Conservation (phyloP, 768 basidiomycete genomes). For the Leccinum pellstonianum region DNA sequence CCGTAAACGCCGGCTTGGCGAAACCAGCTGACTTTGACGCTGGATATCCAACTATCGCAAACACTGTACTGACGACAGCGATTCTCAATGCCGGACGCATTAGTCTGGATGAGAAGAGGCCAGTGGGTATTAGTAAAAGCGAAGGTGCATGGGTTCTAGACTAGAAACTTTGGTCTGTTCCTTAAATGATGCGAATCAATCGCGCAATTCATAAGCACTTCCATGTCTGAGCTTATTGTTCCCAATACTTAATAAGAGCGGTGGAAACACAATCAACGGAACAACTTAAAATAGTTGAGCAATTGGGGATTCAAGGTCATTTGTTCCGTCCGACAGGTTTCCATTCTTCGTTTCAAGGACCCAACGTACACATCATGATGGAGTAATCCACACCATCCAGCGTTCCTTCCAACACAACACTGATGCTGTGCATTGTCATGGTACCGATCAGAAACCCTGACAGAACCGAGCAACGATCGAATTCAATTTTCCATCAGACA, state of each 20-base stretch:
- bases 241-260: background rate
- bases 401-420: background rate
- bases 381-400: background rate
- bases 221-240: background rate
- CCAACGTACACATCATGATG: background rate
- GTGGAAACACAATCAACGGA: background rate
- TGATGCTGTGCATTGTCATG: conserved; percentile 19
- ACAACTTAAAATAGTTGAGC: background rate
- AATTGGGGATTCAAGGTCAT: background rate
- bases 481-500: conserved; percentile 10
- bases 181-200: conserved; percentile 10
- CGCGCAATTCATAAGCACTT: background rate
- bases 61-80: conserved; percentile 84
- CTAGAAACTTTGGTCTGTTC: conserved; percentile 34
- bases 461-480: conserved; percentile 6
- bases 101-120: conserved; percentile 85
- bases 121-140: conserved; percentile 72
- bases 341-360: background rate
- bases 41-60: conserved; percentile 84
- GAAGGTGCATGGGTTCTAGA: conserved; percentile 67
- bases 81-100: conserved; percentile 90
- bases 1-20: conserved; percentile 68
- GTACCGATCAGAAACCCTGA: conserved; percentile 12
- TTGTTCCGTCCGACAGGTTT: background rate
- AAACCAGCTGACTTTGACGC: conserved; percentile 77